Evolutionary conservation across 371 early-diverging fungal genomes (phyloP).

Genomic region (Parasitella parasitica): DNA sequence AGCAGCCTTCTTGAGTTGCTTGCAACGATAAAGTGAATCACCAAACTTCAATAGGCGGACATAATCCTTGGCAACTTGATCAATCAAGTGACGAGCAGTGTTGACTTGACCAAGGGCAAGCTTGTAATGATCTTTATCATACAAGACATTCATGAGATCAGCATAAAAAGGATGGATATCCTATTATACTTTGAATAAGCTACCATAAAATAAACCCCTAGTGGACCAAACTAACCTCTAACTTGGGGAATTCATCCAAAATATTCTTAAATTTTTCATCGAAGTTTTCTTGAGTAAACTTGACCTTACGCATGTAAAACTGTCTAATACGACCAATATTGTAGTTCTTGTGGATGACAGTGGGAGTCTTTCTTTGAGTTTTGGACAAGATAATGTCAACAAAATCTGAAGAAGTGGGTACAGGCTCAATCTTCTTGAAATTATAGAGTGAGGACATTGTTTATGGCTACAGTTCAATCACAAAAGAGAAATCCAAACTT

Average conservation of each 20-base stretch:
- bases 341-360: slow-evolving; percentile 96
- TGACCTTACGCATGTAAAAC: slow-evolving; percentile 99
- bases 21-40: slow-evolving; percentile 99
- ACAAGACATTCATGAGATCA: slow-evolving; percentile 99
- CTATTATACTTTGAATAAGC: slow-evolving; percentile 47
- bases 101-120: slow-evolving; percentile 99
- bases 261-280: slow-evolving; percentile 95
- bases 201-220: neutral
- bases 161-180: slow-evolving; percentile 99
- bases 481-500: neutral
- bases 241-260: slow-evolving; percentile 96
- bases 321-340: slow-evolving; percentile 96
- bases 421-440: slow-evolving; percentile 97
- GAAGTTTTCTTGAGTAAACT: slow-evolving; percentile 98
- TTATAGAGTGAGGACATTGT: slow-evolving; percentile 73
- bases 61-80: slow-evolving; percentile 97
- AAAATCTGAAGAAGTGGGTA: slow-evolving; percentile 93
- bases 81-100: slow-evolving; percentile 95
- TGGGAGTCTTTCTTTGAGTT: slow-evolving; percentile 99
- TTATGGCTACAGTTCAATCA: neutral
- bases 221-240: slow-evolving; percentile 77
- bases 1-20: slow-evolving; percentile 99
- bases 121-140: slow-evolving; percentile 99
- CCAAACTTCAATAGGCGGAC: slow-evolving; percentile 98
- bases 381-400: slow-evolving; percentile 98